Evolutionary conservation across 2,329 filamentous ascomycete genomes (phyloP), one percentile per base, ranked within the genome.

Genomic region (Bipolaris bicolor): DNA sequence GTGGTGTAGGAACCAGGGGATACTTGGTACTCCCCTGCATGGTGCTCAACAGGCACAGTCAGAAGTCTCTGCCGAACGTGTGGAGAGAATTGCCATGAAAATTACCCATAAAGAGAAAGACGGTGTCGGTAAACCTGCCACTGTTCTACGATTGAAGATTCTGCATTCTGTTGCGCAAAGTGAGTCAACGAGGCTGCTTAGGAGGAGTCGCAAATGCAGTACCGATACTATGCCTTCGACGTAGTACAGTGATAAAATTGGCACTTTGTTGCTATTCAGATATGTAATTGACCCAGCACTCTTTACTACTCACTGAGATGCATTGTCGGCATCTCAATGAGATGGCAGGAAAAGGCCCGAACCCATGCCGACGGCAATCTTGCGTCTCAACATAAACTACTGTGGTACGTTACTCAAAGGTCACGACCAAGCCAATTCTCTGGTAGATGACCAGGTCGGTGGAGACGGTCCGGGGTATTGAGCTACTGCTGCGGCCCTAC

Each of bases 361-460:
- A 48, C 37, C 22, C 20, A 26, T 29, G 24, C 41, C 37, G 26
- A 24, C 40, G 26, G 26, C 33, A 47, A 43, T 43, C 33, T 20
- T 37, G 24, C 43, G 22, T 43, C 29, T 54, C 37, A 22, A 48
- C 31, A 34, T 16, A n/a, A 47, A 34, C 43, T 34, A 55, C 20
- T 20, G 33, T 7, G n/a, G 15, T 33, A 18, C 31, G 9, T n/a
- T 33, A 51, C n/a, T 45, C 43, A 45, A 31, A 29, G n/a, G 36
- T 47, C 29, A 33, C 11, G 24, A 13, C 13, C 15, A 29, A 31
- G 22, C 37, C 50, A 55, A 48, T 51, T 45, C 20, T 41, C 31
- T 34, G 39, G 24, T 49, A 24, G 29, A 53, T 48, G 46, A 58
- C 55, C 58, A 43, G 43, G 55, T 49, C 43, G 49, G 44, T 44